Percentiles rank a stretch among this genome's conserved stretches.
phyloP scores from a whole-genome alignment of 2,329 filamentous ascomycete genomes.

The Emmonsiellopsis sp. region DNA sequence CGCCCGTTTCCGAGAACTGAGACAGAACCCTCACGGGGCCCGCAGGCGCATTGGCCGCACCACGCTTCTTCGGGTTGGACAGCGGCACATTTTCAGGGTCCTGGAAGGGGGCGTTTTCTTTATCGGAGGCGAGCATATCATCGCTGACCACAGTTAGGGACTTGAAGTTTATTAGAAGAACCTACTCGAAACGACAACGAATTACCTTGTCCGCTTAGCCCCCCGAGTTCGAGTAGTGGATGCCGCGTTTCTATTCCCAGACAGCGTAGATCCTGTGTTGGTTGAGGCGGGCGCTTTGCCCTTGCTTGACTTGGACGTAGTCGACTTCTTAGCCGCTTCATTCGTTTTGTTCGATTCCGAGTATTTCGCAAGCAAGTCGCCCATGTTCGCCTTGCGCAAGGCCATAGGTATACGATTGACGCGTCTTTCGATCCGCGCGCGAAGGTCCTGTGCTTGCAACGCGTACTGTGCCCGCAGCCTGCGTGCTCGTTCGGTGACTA shows the following conservation, averaged over 20 bases:
- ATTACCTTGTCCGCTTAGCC: slow-evolving; percentile 24
- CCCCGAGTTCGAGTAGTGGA: slow-evolving; percentile 16
- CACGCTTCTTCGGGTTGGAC: slow-evolving; percentile 62
- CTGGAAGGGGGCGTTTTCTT: slow-evolving; percentile 55
- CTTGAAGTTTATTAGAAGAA: slow-evolving; percentile 8
- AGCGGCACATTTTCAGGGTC: slow-evolving; percentile 37
- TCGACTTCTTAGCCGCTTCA: slow-evolving; percentile 30
- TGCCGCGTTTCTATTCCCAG: slow-evolving; percentile 19
- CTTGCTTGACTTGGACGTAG: slow-evolving; percentile 19
- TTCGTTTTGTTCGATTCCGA: slow-evolving; percentile 19
- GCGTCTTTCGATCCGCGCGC: slow-evolving; percentile 81
- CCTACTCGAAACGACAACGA: neutral
- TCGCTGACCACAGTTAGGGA: slow-evolving; percentile 41
- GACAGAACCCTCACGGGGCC: slow-evolving; percentile 32
- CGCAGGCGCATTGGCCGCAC: slow-evolving; percentile 26
- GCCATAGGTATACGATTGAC: slow-evolving; percentile 81
- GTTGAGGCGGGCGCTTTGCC: slow-evolving; percentile 18
- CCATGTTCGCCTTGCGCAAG: slow-evolving; percentile 71
- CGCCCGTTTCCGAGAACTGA: slow-evolving; percentile 42
- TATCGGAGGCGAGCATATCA: slow-evolving; percentile 56
- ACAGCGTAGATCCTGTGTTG: slow-evolving; percentile 13
- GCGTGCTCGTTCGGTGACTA: slow-evolving; percentile 79
- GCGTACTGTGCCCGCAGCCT: slow-evolving; percentile 83
- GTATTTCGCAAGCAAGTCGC: slow-evolving; percentile 59
- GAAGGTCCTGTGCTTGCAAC: slow-evolving; percentile 74